phyloP scores from a whole-genome alignment of 192 early-diverging fungal genomes.

The Coemansia javaensis region DNA sequence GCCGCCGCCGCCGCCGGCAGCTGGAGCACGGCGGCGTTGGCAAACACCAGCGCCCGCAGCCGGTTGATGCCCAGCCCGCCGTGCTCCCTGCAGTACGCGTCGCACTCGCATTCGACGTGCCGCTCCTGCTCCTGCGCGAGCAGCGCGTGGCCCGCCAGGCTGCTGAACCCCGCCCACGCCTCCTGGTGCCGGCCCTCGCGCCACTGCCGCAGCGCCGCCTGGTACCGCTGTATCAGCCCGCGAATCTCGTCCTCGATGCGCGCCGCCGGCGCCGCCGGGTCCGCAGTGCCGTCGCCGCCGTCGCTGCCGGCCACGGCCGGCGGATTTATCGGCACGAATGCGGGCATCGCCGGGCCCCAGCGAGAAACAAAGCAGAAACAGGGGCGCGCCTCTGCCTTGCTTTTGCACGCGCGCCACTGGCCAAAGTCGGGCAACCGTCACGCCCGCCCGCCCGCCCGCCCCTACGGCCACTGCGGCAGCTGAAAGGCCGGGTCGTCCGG shows the following conservation, averaged over 20 bases:
- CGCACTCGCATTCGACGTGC: slow-evolving; percentile 31
- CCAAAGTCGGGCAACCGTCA: too few relatives aligned
- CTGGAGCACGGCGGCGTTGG: slow-evolving; percentile 7
- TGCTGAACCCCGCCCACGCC: slow-evolving; percentile 8
- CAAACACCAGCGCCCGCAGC: slow-evolving; percentile 24
- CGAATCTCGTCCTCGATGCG: slow-evolving; percentile 33
- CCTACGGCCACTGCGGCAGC: too few relatives aligned
- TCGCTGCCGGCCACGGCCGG: neutral
- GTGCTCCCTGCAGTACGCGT: slow-evolving; percentile 33
- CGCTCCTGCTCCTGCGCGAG: slow-evolving; percentile 9
- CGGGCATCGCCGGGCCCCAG: slow-evolving; percentile 5
- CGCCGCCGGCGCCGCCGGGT: neutral
- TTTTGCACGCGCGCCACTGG: too few relatives aligned
- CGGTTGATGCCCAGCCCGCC: slow-evolving; percentile 27
- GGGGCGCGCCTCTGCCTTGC: too few relatives aligned
- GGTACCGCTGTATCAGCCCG: slow-evolving; percentile 18
- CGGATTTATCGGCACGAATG: slow-evolving; percentile 27
- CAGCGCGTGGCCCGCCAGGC: slow-evolving; percentile 6
- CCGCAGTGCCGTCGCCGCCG: neutral
- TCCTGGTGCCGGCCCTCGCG: slow-evolving; percentile 8
- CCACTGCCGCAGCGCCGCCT: slow-evolving; percentile 21
- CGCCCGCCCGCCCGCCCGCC: too few relatives aligned
- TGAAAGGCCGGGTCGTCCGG: too few relatives aligned
- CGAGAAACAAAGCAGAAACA: neutral
- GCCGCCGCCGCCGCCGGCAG: neutral